Evolutionary conservation across 805 yeast genomes (phyloP).

Genomic region (Lachancea lanzarotensis): DNA sequence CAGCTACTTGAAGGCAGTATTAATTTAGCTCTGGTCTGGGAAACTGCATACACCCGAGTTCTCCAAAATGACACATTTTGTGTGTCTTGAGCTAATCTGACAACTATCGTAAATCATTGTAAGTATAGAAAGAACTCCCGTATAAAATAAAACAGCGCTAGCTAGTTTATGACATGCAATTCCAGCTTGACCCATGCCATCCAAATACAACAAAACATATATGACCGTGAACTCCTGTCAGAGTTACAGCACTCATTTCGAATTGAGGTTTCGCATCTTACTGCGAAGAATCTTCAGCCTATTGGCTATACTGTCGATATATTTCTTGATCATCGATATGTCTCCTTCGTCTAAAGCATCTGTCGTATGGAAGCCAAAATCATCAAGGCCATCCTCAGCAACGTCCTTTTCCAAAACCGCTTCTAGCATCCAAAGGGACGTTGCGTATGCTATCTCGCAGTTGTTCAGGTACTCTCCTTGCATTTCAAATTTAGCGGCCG

Average conservation of each 20-base stretch:
- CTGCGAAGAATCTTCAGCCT: slow-evolving; percentile 65
- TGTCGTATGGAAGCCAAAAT: slow-evolving; percentile 28
- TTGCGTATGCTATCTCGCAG: slow-evolving; percentile 85
- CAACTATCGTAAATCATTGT: not conserved
- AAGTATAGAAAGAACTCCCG: not conserved
- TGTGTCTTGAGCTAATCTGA: not conserved
- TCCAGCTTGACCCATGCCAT: not conserved
- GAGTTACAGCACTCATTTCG: not conserved
- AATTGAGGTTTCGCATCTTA: slow-evolving; percentile 37
- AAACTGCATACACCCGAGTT: not conserved
- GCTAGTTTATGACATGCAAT: not conserved
- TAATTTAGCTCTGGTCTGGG: not conserved
- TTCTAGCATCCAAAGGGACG: slow-evolving; percentile 93
- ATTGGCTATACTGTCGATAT: slow-evolving; percentile 75
- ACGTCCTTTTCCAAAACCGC: slow-evolving; percentile 57
- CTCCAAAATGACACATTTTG: not conserved
- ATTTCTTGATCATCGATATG: slow-evolving; percentile 65
- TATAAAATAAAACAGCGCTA: not conserved
- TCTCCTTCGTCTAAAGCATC: slow-evolving; percentile 65
- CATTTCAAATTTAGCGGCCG: slow-evolving; percentile 85
- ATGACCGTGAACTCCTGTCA: not conserved
- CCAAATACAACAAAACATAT: not conserved
- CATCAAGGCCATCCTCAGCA: slow-evolving; percentile 22
- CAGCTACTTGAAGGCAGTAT: not conserved
- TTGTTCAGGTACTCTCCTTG: slow-evolving; percentile 50